Evolutionary conservation across 345 rosid species (phyloP).

Genomic region (Boechera retrofracta): DNA sequence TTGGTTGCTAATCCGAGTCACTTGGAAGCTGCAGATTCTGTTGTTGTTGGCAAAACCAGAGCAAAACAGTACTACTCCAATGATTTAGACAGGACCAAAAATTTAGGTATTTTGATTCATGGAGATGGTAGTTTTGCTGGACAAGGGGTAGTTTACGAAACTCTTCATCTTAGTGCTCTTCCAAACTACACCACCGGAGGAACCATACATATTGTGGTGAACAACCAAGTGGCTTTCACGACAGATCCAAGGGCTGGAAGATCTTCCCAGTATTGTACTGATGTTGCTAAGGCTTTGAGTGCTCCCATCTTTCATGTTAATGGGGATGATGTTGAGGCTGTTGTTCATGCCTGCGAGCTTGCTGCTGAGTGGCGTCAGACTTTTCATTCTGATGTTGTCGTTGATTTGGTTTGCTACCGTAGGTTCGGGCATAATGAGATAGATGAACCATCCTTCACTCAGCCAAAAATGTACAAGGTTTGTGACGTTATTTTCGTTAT

Average conservation of each 20-base stretch:
- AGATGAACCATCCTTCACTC: slow-evolving; percentile 87
- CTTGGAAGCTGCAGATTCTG: slow-evolving; percentile 87
- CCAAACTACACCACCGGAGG: slow-evolving; percentile 87
- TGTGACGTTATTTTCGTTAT: slow-evolving; percentile 12
- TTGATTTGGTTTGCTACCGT: slow-evolving; percentile 78
- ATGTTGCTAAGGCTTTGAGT: slow-evolving; percentile 87
- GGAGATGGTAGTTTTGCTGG: slow-evolving; percentile 97
- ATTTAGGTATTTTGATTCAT: slow-evolving; percentile 79
- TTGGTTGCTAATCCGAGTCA: slow-evolving; percentile 94
- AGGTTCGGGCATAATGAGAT: slow-evolving; percentile 87
- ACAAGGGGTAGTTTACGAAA: slow-evolving; percentile 89
- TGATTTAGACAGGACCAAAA: slow-evolving; percentile 73
- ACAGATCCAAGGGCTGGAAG: slow-evolving; percentile 83
- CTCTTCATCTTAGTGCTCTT: slow-evolving; percentile 86
- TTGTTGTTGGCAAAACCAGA: slow-evolving; percentile 86
- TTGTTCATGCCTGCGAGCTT: slow-evolving; percentile 79
- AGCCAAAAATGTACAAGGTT: slow-evolving; percentile 87
- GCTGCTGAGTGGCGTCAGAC: slow-evolving; percentile 95
- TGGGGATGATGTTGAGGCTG: slow-evolving; percentile 85
- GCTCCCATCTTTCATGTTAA: slow-evolving; percentile 87
- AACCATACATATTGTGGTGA: slow-evolving; percentile 84
- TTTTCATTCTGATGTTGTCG: slow-evolving; percentile 82
- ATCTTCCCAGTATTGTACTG: slow-evolving; percentile 88
- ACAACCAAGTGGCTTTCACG: slow-evolving; percentile 91
- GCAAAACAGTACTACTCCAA: slow-evolving; percentile 83